Conservation (phyloP, 371 early-diverging fungal species). For the Rhizopus stolonifer region DNA sequence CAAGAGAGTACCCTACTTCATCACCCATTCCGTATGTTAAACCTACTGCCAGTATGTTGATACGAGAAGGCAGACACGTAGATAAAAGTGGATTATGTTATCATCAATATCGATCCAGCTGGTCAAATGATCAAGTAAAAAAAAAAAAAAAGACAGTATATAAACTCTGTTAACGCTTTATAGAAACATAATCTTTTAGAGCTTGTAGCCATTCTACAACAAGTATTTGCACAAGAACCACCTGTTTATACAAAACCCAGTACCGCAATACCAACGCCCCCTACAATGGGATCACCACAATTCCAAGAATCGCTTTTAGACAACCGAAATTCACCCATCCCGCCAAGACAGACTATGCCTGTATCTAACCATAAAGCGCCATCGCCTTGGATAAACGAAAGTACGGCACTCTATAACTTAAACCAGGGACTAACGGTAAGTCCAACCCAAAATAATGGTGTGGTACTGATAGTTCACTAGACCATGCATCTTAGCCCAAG, state of each 20-base stretch:
- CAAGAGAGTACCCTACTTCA: slow-evolving; percentile 75
- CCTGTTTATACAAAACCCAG: slow-evolving; percentile 77
- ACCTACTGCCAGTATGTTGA: slow-evolving; percentile 86
- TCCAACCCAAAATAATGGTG: too few species aligned
- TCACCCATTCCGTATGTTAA: slow-evolving; percentile 86
- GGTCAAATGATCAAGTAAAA: slow-evolving; percentile 49
- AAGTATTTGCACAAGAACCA: slow-evolving; percentile 74
- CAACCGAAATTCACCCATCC: slow-evolving; percentile 19
- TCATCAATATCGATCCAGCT: slow-evolving; percentile 73
- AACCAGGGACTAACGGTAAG: slow-evolving; percentile 38
- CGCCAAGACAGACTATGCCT: slow-evolving; percentile 27
- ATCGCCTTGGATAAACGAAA: slow-evolving; percentile 34
- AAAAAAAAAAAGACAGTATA: too few species aligned
- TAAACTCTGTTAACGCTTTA: neutral
- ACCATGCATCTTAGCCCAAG: slow-evolving; percentile 27
- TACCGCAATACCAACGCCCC: slow-evolving; percentile 12
- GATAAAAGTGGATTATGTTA: slow-evolving; percentile 82
- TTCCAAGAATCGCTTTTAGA: slow-evolving; percentile 21
- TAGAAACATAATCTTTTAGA: slow-evolving; percentile 65
- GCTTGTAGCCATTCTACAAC: slow-evolving; percentile 68
- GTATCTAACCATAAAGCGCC: slow-evolving; percentile 15
- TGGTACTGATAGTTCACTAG: slow-evolving; percentile 17
- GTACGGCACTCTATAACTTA: slow-evolving; percentile 45
- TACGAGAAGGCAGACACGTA: slow-evolving; percentile 80
- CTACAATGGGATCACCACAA: slow-evolving; percentile 25